These are phyloP conservation scores for Chalara sp. DNA, from an alignment of 2,329 filamentous ascomycete species.

Conservation along the genomic window DNA sequence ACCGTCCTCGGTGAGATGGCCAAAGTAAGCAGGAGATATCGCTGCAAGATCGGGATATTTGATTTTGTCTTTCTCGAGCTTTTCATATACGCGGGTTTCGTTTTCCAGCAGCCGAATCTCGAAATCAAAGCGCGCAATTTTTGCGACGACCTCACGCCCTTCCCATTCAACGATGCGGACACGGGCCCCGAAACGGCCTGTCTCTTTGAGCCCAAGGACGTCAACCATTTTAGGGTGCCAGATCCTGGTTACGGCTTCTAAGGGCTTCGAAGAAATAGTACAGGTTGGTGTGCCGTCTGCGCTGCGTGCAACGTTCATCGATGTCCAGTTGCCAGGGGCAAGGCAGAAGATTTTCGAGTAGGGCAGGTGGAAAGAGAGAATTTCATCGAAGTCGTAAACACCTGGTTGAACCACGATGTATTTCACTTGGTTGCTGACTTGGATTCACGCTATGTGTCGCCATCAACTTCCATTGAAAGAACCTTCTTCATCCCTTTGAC, in stretches of 20 bases:
- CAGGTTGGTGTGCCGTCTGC: slow-evolving; percentile 3
- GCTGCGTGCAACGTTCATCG: too few relatives aligned
- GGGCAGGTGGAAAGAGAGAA: slow-evolving; percentile 24
- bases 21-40: slow-evolving; percentile 27
- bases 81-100: slow-evolving; percentile 9
- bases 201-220: slow-evolving; percentile 5
- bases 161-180: slow-evolving; percentile 6
- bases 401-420: slow-evolving; percentile 32
- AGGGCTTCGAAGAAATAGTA: slow-evolving; percentile 2
- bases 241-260: too few relatives aligned
- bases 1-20: slow-evolving; percentile 24
- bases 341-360: slow-evolving; percentile 15
- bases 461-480: too few relatives aligned
- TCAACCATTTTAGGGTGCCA: too few relatives aligned
- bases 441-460: too few relatives aligned
- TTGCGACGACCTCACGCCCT: slow-evolving; percentile 4
- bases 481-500: too few relatives aligned
- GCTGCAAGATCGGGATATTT: slow-evolving; percentile 9
- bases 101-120: slow-evolving; percentile 13
- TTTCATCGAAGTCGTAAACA: slow-evolving; percentile 23
- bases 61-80: slow-evolving; percentile 15
- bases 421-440: slow-evolving; percentile 8
- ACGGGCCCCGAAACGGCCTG: slow-evolving; percentile 4
- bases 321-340: too few relatives aligned
- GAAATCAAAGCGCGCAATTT: slow-evolving; percentile 11